Evolutionary conservation across 2,329 filamentous ascomycete genomes (phyloP), one percentile per base, ranked within the genome.

Genomic region (Xylogone sp.): DNA sequence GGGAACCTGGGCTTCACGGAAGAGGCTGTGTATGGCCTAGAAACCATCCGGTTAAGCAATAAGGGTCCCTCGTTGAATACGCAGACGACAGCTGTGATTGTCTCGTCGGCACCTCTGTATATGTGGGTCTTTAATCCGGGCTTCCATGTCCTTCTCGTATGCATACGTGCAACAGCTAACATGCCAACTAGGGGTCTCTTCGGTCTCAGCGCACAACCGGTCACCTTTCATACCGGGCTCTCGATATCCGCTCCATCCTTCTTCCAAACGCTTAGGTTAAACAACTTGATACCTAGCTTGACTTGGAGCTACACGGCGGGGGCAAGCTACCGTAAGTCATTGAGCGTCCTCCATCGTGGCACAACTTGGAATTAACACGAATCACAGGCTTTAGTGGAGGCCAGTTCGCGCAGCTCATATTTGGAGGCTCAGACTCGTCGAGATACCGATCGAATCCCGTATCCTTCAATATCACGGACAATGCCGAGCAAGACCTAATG

Each of bases 301-400:
- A 69, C 65, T 52, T 71, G 67, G 67, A 69, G 67, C 50, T 71
- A 71, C 51, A 71, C 68, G 6, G 68, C 68, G 9, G 68, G 68
- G 3, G 68, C 68, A 13, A 62, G 59, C 43, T 71, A 71, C 44
- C 66, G 68, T 69, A 58, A 57, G 68, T 39, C 13, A 16, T 3
- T 16, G 34, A 5, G n/a, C 21, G 21, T 31, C 3, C 16, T 13
- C 6, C 20, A 16, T 43, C 18, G 13, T 31, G 45, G 24, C n/a
- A 50, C 48, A 49, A 27, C 46, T 58, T 16, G 55, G 45, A 21
- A 24, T 13, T 27, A 24, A 46, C 7, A n/a, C 10, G 10, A 46
- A 39, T 7, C 5, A 31, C 10, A 46, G 45, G 24, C 13, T 16
- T 43, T 22, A 45, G 48, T 21, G 47, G 42, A 65, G 67, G 68